Evolutionary conservation across 495 filamentous ascomycete genomes (phyloP).

Genomic region (Diplogelasinospora grovesii): DNA sequence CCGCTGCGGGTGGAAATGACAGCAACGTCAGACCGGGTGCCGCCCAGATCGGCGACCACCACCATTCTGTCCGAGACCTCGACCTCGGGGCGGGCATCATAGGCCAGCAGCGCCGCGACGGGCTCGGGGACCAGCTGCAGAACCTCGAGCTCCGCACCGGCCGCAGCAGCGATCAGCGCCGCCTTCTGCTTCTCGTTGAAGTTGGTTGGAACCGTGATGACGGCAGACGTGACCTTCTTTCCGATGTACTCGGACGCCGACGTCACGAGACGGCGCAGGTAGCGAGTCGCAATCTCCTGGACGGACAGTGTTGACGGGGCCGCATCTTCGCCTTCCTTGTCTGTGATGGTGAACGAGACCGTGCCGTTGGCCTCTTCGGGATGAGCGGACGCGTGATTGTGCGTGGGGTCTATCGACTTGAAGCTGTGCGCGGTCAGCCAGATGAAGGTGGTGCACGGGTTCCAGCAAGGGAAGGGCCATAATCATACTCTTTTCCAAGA

Average conservation of each 20-base stretch:
- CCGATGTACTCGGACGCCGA: constrained; percentile 89
- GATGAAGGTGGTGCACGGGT: neutral
- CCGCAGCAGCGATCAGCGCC: constrained; percentile 69
- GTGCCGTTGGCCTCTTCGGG: constrained; percentile 67
- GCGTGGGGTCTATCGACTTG: constrained; percentile 91
- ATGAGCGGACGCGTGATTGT: constrained; percentile 89
- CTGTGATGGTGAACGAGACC: constrained; percentile 76
- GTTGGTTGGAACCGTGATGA: constrained; percentile 90
- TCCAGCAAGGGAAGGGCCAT: neutral
- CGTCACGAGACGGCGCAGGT: constrained; percentile 70
- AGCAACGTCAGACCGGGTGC: constrained; percentile 84
- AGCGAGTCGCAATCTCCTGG: constrained; percentile 80
- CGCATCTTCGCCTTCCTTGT: constrained; percentile 56
- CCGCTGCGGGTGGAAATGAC: constrained; percentile 86
- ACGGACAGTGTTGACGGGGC: constrained; percentile 64
- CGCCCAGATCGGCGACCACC: constrained; percentile 89
- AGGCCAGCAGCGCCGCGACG: constrained; percentile 83
- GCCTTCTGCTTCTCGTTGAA: constrained; percentile 80
- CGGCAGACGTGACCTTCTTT: constrained; percentile 84
- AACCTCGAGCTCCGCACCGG: constrained; percentile 77
- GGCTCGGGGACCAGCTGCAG: constrained; percentile 92
- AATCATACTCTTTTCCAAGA: constrained; percentile 75
- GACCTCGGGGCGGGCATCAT: constrained; percentile 78
- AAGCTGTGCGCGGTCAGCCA: constrained; percentile 45
- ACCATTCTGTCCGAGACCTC: constrained; percentile 75